Base-by-base conservation (phyloP, 2,329 filamentous ascomycete species). In the Sarocladium oryzae region DNA sequence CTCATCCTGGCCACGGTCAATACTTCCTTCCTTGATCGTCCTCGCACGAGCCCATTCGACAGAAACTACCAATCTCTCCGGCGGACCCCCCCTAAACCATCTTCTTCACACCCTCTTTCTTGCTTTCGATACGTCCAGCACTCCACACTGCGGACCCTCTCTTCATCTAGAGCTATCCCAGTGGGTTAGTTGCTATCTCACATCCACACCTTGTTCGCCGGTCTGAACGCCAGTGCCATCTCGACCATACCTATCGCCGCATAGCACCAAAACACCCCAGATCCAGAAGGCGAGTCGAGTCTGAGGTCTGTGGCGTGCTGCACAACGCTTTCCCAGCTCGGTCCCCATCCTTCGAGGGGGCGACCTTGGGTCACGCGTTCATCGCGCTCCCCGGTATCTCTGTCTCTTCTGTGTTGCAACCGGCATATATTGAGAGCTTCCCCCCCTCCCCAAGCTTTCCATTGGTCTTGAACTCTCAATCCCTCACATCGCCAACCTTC, bases 31-130 rank as follows among this genome's bases (percentile, higher is more conserved):
- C 28, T 32, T 13, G 28, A 32, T 32, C 28, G 8, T 32, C 28
- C 7, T 32, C 28, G 28, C 28, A 32, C 28, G 28, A 32, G 28
- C 28, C 28, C n/a, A n/a, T n/a, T 32, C 28, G 28, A 32, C 28
- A 32, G 28, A 7, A 13, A n/a, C n/a, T 8, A 20, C 8, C n/a
- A 37, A n/a, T 20, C 35, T n/a, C 35, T 21, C 15, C 15, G 21
- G 21, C 15, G 37, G 18, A 36, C 7, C n/a, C 37, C 37, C 21
- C 21, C 37, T 13, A 7, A 30, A 30, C 7, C 7, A 30, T 7
- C 28, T 30, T 45, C 43, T 23, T 48, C 43, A 48, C 43, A 48
- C 43, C 43, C 43, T 48, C 43, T 48, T 48, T 26, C 21, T 43
- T 43, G 40, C 40, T 43, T 20, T 30, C 28, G 28, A n/a, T n/a